These are phyloP conservation scores for Prunus salicina DNA, from an alignment of 306 rosid genomes.

Conservation along the genomic window DNA sequence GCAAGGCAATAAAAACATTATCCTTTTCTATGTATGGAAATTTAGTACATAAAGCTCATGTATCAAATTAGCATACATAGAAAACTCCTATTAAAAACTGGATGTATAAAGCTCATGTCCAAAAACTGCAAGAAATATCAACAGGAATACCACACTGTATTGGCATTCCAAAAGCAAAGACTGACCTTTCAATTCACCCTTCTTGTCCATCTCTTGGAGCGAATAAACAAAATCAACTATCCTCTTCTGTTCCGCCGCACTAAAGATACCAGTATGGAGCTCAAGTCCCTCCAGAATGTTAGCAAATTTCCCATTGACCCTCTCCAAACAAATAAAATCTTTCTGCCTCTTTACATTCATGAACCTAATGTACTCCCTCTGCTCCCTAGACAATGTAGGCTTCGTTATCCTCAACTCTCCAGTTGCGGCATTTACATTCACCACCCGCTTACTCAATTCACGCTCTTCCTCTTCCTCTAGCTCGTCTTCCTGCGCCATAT, in stretches of 20 bases:
- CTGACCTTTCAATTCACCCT: conserved; percentile 79
- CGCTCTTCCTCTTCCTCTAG: conserved; percentile 47
- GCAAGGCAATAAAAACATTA: background rate
- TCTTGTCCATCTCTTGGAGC: conserved; percentile 68
- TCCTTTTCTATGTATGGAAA: background rate
- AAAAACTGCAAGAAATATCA: background rate
- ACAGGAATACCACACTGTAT: background rate
- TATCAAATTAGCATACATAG: background rate
- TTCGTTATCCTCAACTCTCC: conserved; percentile 43
- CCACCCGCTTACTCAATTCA: conserved; percentile 27
- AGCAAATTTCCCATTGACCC: conserved; percentile 58
- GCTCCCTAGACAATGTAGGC: conserved; percentile 70
- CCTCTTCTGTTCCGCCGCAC: conserved; percentile 89
- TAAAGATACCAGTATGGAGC: conserved; percentile 74
- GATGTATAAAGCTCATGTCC: background rate
- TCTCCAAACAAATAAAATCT: conserved; percentile 71
- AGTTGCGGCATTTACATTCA: conserved; percentile 29
- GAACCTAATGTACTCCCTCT: conserved; percentile 72
- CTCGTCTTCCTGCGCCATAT: conserved; percentile 94
- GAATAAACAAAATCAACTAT: conserved; percentile 54
- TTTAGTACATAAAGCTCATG: background rate
- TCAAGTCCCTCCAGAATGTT: conserved; percentile 91
- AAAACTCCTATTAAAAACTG: background rate
- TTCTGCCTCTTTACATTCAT: conserved; percentile 56
- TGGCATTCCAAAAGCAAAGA: background rate